phyloP scores from a whole-genome alignment of 306 rosid species.

The Citrullus amarus region DNA sequence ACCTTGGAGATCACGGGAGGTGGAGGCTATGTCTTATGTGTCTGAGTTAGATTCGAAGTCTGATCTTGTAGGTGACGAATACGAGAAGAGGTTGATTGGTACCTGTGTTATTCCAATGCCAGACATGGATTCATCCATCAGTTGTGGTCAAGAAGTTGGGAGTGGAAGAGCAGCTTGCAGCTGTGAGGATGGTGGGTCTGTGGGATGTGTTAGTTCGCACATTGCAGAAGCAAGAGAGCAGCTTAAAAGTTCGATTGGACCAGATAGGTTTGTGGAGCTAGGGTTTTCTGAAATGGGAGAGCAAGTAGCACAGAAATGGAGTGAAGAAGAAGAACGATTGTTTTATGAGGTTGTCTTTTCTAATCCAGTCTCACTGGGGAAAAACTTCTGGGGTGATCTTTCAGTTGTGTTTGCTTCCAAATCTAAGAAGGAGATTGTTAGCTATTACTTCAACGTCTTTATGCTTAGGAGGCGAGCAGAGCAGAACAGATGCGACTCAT shows the following conservation, averaged over 20 bases:
- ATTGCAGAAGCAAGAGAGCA: constrained; percentile 48
- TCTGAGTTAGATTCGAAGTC: constrained; percentile 18
- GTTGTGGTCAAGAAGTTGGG: constrained; percentile 26
- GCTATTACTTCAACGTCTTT: constrained; percentile 85
- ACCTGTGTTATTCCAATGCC: constrained; percentile 73
- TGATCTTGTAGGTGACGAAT: constrained; percentile 15
- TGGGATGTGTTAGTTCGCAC: constrained; percentile 62
- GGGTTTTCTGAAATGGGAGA: constrained; percentile 78
- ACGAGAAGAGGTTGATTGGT: constrained; percentile 41
- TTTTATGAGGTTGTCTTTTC: constrained; percentile 55
- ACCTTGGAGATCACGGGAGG: constrained; percentile 24
- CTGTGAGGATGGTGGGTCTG: constrained; percentile 50
- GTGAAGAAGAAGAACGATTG: constrained; percentile 49
- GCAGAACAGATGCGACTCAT: constrained; percentile 52
- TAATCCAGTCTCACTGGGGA: constrained; percentile 51
- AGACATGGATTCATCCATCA: constrained; percentile 18
- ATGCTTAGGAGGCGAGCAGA: constrained; percentile 68
- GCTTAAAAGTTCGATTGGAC: constrained; percentile 33
- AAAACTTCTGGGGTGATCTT: constrained; percentile 66
- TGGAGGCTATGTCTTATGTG: neutral
- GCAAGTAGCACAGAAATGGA: constrained; percentile 62
- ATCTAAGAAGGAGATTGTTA: constrained; percentile 64
- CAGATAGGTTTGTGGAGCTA: constrained; percentile 32
- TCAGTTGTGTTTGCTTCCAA: constrained; percentile 46
- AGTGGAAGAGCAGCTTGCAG: constrained; percentile 54